These are phyloP conservation scores for Dionaea muscipula DNA, from an alignment of 179 eudicot genomes.

Conservation along the genomic window DNA sequence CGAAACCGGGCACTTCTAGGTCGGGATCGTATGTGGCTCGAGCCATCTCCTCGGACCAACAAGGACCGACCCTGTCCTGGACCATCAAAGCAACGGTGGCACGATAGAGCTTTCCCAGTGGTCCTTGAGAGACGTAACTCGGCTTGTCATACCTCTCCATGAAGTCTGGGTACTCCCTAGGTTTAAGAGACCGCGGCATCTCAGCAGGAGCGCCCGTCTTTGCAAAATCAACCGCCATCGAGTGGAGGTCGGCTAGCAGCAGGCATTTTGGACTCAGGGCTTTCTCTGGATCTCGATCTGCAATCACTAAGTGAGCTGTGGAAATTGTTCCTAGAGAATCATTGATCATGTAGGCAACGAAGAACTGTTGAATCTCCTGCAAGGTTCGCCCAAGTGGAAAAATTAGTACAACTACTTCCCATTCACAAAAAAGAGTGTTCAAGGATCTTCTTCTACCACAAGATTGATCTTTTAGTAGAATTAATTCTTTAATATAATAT, in stretches of 20 bases:
- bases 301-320: conserved; percentile 75
- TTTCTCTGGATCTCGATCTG: conserved; percentile 78
- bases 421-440: neutral
- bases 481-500: too few species aligned
- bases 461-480: too few species aligned
- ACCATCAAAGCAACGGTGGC: conserved; percentile 28
- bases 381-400: conserved; percentile 4
- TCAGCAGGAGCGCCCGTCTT: conserved; percentile 93
- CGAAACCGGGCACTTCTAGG: conserved; percentile 50
- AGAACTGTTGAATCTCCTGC: conserved; percentile 90
- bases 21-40: conserved; percentile 51
- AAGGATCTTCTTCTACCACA: too few species aligned
- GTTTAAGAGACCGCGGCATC: conserved; percentile 66
- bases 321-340: conserved; percentile 83
- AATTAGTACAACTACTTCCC: neutral
- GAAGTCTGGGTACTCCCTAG: conserved; percentile 81
- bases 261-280: conserved; percentile 63
- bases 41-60: conserved; percentile 29
- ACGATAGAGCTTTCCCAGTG: conserved; percentile 75
- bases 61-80: conserved; percentile 15
- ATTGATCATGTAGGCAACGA: conserved; percentile 83
- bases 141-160: conserved; percentile 77
- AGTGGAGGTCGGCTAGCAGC: conserved; percentile 68
- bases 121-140: conserved; percentile 53
- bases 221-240: conserved; percentile 98